These are phyloP conservation scores for Naganishia sp. DNA, from an alignment of 1,284 basidiomycete genomes.

Conservation along the genomic window DNA sequence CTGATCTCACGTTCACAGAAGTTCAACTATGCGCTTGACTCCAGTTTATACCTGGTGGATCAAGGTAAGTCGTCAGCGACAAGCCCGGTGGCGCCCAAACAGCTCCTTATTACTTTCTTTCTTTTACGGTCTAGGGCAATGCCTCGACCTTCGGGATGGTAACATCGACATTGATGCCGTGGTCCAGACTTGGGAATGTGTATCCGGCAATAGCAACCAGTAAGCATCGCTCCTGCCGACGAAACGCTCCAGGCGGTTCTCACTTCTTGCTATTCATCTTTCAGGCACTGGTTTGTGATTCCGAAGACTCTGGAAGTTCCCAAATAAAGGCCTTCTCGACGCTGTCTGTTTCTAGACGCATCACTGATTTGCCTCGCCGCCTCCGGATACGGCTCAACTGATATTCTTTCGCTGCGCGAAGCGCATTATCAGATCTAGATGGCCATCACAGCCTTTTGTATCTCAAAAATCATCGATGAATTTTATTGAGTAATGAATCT, in stretches of 20 bases:
- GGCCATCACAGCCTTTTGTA: too few species aligned
- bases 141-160: slow-evolving; percentile 33
- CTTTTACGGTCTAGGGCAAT: slow-evolving; percentile 12
- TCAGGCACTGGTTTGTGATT: slow-evolving; percentile 22
- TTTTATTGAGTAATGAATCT: too few species aligned
- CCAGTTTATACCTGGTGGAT: slow-evolving; percentile 6
- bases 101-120: background rate
- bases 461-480: too few species aligned
- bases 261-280: background rate
- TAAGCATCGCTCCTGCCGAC: background rate
- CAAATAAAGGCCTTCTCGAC: too few species aligned
- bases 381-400: too few species aligned
- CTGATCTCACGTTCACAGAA: background rate
- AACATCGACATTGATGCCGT: slow-evolving; percentile 12
- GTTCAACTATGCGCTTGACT: slow-evolving; percentile 2
- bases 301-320: slow-evolving; percentile 1
- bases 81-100: background rate
- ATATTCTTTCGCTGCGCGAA: too few species aligned
- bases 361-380: too few species aligned
- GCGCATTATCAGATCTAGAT: too few species aligned
- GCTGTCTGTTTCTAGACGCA: too few species aligned
- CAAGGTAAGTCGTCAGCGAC: background rate
- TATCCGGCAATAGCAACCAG: slow-evolving; percentile 32
- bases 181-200: slow-evolving; percentile 34
- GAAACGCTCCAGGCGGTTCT: too few species aligned